These are phyloP conservation scores for Saccharomyces pastorianus DNA, from an alignment of 1,139 yeast genomes.

Conservation along the genomic window DNA sequence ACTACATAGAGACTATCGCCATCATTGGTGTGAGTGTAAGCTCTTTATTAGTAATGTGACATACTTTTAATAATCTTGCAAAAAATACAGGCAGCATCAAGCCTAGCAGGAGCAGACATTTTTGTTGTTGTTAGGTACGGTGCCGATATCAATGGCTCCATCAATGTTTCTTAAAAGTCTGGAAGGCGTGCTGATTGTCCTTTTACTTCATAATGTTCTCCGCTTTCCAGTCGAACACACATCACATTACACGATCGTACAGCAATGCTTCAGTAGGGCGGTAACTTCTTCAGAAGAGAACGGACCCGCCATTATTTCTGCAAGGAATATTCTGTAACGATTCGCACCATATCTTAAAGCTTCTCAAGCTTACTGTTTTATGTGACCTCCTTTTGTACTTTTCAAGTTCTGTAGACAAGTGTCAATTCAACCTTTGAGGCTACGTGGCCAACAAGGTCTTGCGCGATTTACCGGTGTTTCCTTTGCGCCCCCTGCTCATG, in stretches of 20 bases:
- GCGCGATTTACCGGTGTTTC: not conserved
- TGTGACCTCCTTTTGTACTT: not conserved
- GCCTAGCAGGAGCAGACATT: slow-evolving; percentile 19
- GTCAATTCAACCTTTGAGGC: not conserved
- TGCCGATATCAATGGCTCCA: not conserved
- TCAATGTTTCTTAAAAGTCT: not conserved
- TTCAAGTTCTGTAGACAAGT: not conserved
- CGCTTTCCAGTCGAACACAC: not conserved
- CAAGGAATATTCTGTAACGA: not conserved
- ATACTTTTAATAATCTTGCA: slow-evolving; percentile 82
- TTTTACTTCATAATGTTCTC: not conserved
- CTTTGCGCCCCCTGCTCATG: not conserved
- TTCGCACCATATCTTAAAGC: not conserved
- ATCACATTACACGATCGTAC: not conserved
- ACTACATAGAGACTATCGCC: not conserved
- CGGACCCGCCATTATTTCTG: not conserved
- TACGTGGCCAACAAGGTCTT: not conserved
- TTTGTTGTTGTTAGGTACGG: not conserved
- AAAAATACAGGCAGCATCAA: slow-evolving; percentile 63
- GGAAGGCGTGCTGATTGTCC: not conserved
- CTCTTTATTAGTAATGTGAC: slow-evolving; percentile 14
- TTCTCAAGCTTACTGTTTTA: not conserved
- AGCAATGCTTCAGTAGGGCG: not conserved
- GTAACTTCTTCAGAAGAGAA: not conserved
- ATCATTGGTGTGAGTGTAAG: too few species aligned